Evolutionary conservation across 306 rosid genomes (phyloP), one percentile per base, ranked within the genome.

Genomic region (Prunus salicina): DNA sequence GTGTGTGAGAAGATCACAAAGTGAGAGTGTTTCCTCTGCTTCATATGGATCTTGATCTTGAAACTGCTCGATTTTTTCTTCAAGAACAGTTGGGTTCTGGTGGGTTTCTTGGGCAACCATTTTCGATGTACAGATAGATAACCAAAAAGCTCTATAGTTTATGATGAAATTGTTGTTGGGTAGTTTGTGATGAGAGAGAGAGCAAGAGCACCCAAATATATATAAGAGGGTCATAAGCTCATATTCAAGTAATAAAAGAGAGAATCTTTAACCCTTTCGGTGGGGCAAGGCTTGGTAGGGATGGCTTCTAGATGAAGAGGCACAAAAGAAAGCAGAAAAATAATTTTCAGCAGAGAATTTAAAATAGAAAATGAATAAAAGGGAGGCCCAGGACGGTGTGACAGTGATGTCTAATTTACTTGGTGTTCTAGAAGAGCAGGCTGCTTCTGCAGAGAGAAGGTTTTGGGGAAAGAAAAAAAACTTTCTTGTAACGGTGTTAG

Each of bases 1-100:
- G 73, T 84, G 68, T 9, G 77, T 85, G 4, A 93, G 97, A 80
- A 94, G 97, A 50, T 94, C 97, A 50, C 87, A 83, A 15, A 92
- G 82, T 6, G 97, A 92, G 28, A 92, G 84, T 6, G 93, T 50
- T 51, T 92, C 93, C 32, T 90, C 97, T n/a, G 81, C 86, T 53
- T 88, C 89, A 63, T 73, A 76, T 22, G 78, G 82, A 45, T 86
- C 87, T 25, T 60, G 77, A 13, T 46, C 20, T 47, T 78, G 82
- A 13, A 83, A 53, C 38, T 81, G 47, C 24, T 72, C 74, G 69
- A 56, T 15, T 75, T 67, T 84, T 85, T 70, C 65, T 78, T 52
- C 64, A 76, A 22, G 76, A 67, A 12, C 20, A 62, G 5, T n/a
- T 47, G 60, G 56, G 66, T 2, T 22, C 52, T 4, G 64, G 22